Evolutionary conservation across 2,329 filamentous ascomycete genomes (phyloP).

Genomic region (Torrubiella hemipterigena): DNA sequence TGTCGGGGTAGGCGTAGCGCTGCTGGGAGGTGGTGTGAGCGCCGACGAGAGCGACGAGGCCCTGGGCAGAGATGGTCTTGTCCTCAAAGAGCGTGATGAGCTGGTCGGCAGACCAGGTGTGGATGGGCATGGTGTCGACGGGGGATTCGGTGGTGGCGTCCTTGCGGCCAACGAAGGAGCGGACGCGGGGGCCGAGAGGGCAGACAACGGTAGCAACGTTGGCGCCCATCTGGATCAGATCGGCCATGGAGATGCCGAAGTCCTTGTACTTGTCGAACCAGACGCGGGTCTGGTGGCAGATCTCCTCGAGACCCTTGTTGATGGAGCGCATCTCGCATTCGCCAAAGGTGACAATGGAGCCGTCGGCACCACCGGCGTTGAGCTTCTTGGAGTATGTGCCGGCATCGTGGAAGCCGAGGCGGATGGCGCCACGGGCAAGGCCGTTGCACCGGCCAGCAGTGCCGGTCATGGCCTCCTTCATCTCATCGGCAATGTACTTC

Average conservation of each 20-base stretch:
- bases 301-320: slow-evolving; percentile 33
- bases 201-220: slow-evolving; percentile 33
- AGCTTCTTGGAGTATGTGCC: slow-evolving; percentile 25
- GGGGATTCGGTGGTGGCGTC: slow-evolving; percentile 27
- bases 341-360: slow-evolving; percentile 24
- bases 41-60: slow-evolving; percentile 38
- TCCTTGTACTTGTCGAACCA: slow-evolving; percentile 26
- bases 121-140: slow-evolving; percentile 27
- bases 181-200: slow-evolving; percentile 29
- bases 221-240: slow-evolving; percentile 38
- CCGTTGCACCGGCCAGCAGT: slow-evolving; percentile 24
- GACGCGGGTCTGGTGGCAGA: slow-evolving; percentile 21
- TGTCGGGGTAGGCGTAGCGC: slow-evolving; percentile 23
- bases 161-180: slow-evolving; percentile 35
- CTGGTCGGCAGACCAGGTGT: slow-evolving; percentile 24
- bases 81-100: slow-evolving; percentile 33
- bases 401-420: slow-evolving; percentile 33
- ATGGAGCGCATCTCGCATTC: slow-evolving; percentile 22
- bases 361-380: slow-evolving; percentile 27
- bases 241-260: slow-evolving; percentile 32
- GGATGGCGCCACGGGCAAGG: slow-evolving; percentile 26
- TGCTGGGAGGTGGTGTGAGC: slow-evolving; percentile 38
- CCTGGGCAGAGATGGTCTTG: slow-evolving; percentile 36
- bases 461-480: slow-evolving; percentile 20
- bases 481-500: slow-evolving; percentile 24